phyloP scores from a whole-genome alignment of 306 rosid genomes.

The Trifolium dubium region DNA sequence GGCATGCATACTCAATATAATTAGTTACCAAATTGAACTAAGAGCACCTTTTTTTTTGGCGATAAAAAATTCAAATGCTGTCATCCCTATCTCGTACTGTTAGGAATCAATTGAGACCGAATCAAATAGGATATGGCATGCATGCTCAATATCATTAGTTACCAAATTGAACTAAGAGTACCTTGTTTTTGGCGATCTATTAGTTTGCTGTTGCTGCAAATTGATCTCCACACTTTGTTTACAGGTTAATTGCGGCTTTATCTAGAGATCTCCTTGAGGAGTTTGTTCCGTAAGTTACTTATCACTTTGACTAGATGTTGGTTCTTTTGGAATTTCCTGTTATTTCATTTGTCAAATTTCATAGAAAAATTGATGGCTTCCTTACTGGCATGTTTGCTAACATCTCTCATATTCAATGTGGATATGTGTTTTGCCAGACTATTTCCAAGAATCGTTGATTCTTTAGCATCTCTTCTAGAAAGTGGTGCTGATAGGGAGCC shows the following conservation, averaged over 20 bases:
- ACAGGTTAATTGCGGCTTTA: constrained; percentile 82
- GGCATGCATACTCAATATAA: background rate
- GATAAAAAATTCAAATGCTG: background rate
- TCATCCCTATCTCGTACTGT: background rate
- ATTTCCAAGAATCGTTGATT: constrained; percentile 66
- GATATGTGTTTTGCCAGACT: constrained; percentile 54
- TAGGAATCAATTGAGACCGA: background rate
- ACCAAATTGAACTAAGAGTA: background rate
- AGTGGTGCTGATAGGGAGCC: constrained; percentile 90
- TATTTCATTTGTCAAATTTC: constrained; percentile 30
- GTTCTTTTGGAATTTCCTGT: background rate
- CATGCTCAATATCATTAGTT: background rate
- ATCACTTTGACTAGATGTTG: constrained; percentile 35
- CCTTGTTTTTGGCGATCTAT: constrained; percentile 19
- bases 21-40: background rate
- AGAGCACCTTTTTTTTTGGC: constrained; percentile 10
- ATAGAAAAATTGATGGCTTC: constrained; percentile 28
- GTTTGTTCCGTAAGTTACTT: constrained; percentile 79
- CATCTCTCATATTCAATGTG: constrained; percentile 37
- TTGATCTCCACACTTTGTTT: constrained; percentile 35
- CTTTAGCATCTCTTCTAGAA: constrained; percentile 73
- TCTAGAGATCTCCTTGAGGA: constrained; percentile 84
- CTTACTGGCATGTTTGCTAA: constrained; percentile 6
- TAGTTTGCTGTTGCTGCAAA: constrained; percentile 25
- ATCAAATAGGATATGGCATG: background rate